These are phyloP conservation scores for Gentiana straminea DNA, from an alignment of 257 asterid species.

Conservation along the genomic window DNA sequence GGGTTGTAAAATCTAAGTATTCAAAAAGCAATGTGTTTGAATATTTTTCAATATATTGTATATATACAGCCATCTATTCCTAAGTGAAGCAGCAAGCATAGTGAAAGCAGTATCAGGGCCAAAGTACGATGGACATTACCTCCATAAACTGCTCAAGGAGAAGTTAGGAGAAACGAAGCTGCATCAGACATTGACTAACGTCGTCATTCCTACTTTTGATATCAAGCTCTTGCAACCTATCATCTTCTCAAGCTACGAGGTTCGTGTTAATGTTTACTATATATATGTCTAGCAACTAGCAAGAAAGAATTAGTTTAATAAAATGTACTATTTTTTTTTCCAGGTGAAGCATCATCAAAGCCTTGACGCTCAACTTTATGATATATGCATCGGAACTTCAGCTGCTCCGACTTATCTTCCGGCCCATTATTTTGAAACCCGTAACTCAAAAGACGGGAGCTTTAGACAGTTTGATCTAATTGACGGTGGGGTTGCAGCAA, in stretches of 20 bases:
- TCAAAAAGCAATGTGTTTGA: too few relatives aligned
- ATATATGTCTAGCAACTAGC: neutral
- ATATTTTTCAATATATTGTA: too few relatives aligned
- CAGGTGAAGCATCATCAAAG: constrained; percentile 19
- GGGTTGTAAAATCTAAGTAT: too few relatives aligned
- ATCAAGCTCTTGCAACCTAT: constrained; percentile 40
- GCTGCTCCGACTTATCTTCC: constrained; percentile 62
- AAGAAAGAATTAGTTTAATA: neutral
- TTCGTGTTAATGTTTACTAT: neutral
- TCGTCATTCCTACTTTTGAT: constrained; percentile 51
- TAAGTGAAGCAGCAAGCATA: constrained; percentile 11
- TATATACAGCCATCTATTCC: neutral
- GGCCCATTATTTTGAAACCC: constrained; percentile 26
- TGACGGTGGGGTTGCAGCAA: neutral
- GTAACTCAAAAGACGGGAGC: constrained; percentile 12
- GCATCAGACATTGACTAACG: constrained; percentile 39
- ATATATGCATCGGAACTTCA: constrained; percentile 48
- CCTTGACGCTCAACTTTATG: constrained; percentile 28
- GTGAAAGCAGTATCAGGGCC: constrained; percentile 33
- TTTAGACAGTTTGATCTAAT: constrained; percentile 5
- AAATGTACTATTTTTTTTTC: neutral
- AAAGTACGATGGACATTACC: constrained; percentile 39
- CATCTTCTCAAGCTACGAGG: constrained; percentile 20
- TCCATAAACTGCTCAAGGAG: constrained; percentile 21
- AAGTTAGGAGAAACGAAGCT: constrained; percentile 19